Percentiles rank a stretch among this genome's conserved stretches.
These are phyloP conservation scores for Calonectria leucothoes DNA, from an alignment of 2,329 filamentous ascomycete species.

Conservation along the genomic window DNA sequence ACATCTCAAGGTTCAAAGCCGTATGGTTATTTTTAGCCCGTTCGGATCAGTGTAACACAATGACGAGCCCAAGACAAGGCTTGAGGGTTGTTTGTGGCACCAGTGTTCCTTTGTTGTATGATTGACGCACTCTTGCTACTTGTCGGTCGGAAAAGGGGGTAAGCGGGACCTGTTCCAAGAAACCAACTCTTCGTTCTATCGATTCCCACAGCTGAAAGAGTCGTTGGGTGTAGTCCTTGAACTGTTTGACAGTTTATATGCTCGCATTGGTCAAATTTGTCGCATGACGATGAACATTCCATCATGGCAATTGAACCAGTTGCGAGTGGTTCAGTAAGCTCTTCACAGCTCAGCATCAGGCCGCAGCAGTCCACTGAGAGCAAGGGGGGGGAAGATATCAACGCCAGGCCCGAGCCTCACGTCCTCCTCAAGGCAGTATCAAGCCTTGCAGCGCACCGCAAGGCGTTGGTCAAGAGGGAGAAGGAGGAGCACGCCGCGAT, in stretches of 20 bases:
- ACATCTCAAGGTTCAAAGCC: conserved; percentile 11
- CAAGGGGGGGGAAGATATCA: not conserved
- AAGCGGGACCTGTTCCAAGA: not conserved
- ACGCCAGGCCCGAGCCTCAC: not conserved
- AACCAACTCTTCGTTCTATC: not conserved
- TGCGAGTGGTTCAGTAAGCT: not conserved
- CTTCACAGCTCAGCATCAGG: not conserved
- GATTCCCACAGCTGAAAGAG: not conserved
- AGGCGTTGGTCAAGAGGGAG: not conserved
- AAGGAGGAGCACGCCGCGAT: not conserved
- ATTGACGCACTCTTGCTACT: not conserved
- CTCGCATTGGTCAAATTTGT: no score
- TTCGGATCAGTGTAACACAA: not conserved
- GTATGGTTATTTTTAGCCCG: not conserved
- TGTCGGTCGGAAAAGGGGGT: not conserved
- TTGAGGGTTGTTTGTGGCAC: not conserved
- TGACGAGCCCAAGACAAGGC: not conserved
- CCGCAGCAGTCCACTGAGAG: no score
- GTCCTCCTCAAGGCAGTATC: not conserved
- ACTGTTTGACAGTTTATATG: not conserved
- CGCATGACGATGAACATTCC: not conserved
- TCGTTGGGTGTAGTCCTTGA: no score
- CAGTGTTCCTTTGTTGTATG: not conserved
- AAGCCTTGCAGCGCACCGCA: not conserved
- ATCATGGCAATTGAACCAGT: not conserved